Conservation (phyloP, 352 stramenopile genomes). For the Peronospora destructor region DNA sequence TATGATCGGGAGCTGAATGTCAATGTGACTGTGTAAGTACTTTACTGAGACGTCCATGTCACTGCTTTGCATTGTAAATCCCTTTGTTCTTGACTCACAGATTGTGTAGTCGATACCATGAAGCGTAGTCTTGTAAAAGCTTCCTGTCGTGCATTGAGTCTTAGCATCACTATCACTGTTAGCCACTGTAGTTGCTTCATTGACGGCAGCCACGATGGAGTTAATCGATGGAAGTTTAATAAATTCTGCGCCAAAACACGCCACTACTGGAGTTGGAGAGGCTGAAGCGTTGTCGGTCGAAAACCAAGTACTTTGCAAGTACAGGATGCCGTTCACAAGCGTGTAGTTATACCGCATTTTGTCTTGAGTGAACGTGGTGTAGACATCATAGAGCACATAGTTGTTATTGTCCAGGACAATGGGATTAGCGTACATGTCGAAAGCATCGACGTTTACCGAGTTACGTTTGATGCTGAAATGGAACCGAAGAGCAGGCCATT, state of each 20-base stretch:
- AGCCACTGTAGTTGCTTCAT: conserved; percentile 5
- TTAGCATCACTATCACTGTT: neutral
- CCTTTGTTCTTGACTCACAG: conserved; percentile 12
- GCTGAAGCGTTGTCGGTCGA: conserved; percentile 1
- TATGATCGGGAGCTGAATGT: conserved; percentile 5
- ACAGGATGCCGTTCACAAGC: conserved; percentile 21
- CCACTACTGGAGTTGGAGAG: neutral
- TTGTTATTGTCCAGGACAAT: conserved; percentile 13
- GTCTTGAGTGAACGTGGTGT: conserved; percentile 15
- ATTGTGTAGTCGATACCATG: conserved; percentile 7
- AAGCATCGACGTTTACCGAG: conserved; percentile 24
- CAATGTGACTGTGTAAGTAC: conserved; percentile 9
- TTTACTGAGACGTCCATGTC: conserved; percentile 21
- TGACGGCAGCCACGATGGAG: conserved; percentile 11
- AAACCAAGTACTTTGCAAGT: conserved; percentile 13
- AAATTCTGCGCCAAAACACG: conserved; percentile 15
- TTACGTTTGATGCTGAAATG: conserved; percentile 27
- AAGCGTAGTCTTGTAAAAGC: conserved; percentile 8
- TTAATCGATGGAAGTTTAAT: conserved; percentile 15
- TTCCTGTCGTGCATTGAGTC: neutral
- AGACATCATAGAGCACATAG: conserved; percentile 31
- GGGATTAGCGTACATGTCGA: conserved; percentile 30
- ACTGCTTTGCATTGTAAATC: conserved; percentile 11
- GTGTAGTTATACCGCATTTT: conserved; percentile 25
- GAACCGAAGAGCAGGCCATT: conserved; percentile 25